Evolutionary conservation across 208 protist genomes (phyloP).

Genomic region (Wallacemonas sp.): DNA sequence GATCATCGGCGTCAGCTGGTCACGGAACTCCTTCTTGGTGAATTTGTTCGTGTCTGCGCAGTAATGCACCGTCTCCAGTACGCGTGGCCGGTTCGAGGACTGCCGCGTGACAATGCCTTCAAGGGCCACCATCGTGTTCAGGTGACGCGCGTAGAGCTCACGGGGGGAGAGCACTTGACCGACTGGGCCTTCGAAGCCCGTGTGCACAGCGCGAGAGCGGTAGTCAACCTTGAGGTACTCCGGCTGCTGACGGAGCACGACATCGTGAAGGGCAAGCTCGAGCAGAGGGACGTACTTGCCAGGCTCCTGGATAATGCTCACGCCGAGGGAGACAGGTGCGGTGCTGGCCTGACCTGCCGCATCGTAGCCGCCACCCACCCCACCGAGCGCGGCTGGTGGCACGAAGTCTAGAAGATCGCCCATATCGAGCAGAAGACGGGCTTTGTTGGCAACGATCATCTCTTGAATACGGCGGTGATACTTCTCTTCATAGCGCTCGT

Average conservation of each 20-base stretch:
- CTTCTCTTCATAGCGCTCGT: conserved; percentile 80
- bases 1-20: conserved; percentile 93
- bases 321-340: conserved; percentile 46
- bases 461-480: conserved; percentile 78
- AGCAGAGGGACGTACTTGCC: conserved; percentile 88
- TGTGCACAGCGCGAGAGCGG: conserved; percentile 67
- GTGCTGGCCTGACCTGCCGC: conserved; percentile 9
- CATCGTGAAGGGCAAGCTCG: conserved; percentile 91
- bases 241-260: conserved; percentile 75
- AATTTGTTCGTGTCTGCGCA: conserved; percentile 92
- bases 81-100: conserved; percentile 78
- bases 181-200: conserved; percentile 96
- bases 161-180: conserved; percentile 94
- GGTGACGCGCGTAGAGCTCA: conserved; percentile 85
- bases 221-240: conserved; percentile 89
- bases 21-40: conserved; percentile 91
- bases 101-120: conserved; percentile 98
- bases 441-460: conserved; percentile 83
- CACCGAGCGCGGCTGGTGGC: conserved; percentile 17
- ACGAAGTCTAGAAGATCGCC: conserved; percentile 90
- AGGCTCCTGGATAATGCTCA: conserved; percentile 77
- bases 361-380: conserved; percentile 11
- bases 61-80: conserved; percentile 96
- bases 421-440: conserved; percentile 90
- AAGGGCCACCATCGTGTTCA: conserved; percentile 96